Evolutionary conservation across 2,329 filamentous ascomycete genomes (phyloP).

Genomic region (Pleoardoris graminearum): DNA sequence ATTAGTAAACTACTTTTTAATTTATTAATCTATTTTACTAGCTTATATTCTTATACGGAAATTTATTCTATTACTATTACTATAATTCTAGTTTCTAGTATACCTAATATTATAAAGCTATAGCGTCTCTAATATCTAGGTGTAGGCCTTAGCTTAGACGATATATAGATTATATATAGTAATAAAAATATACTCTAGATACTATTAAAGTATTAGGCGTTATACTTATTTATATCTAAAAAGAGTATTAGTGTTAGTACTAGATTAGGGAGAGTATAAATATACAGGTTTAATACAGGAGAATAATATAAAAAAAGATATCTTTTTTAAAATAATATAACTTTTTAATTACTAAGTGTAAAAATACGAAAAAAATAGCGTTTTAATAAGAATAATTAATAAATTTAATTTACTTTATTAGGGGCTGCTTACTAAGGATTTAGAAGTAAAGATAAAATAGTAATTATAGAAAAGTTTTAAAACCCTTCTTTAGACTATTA

Average conservation of each 20-base stretch:
- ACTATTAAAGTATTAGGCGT: slow-evolving; percentile 27
- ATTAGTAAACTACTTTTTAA: slow-evolving; percentile 9
- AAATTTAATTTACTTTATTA: too few relatives aligned
- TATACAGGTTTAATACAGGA: slow-evolving; percentile 15
- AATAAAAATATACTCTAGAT: slow-evolving; percentile 24
- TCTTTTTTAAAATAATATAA: too few relatives aligned
- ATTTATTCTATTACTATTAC: slow-evolving; percentile 18
- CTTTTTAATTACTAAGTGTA: too few relatives aligned
- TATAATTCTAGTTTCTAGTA: background rate
- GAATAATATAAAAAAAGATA: too few relatives aligned
- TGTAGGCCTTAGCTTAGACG: slow-evolving; percentile 15
- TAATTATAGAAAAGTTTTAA: too few relatives aligned
- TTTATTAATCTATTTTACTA: slow-evolving; percentile 24
- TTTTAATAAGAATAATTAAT: too few relatives aligned
- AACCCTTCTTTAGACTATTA: too few relatives aligned
- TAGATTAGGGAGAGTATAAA: slow-evolving; percentile 21
- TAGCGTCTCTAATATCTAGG: slow-evolving; percentile 12
- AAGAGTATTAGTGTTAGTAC: slow-evolving; percentile 16
- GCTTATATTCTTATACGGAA: slow-evolving; percentile 23
- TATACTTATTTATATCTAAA: slow-evolving; percentile 16
- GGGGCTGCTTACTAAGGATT: too few relatives aligned
- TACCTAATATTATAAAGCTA: too few relatives aligned
- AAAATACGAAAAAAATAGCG: too few relatives aligned
- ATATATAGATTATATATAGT: slow-evolving; percentile 22
- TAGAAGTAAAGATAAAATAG: too few relatives aligned